A percentile compares a stretch with the other conserved stretches of the same genome.
Conservation (phyloP, 2,329 filamentous ascomycete species). For the Xylariaceae sp. region DNA sequence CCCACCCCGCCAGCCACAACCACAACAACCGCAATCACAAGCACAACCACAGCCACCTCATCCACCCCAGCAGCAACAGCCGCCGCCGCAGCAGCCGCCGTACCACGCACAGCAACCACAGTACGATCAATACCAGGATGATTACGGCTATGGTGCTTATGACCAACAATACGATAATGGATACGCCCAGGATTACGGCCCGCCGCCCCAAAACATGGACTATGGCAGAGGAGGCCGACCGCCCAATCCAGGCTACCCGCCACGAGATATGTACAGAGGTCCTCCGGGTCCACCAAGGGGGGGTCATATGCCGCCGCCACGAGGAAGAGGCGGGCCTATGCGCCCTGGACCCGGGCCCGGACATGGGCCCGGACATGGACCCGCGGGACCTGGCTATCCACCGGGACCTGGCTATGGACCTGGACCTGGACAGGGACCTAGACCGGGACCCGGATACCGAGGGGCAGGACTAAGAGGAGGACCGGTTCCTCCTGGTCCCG, state of each 20-base stretch:
- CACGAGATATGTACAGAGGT: slow-evolving; percentile 42
- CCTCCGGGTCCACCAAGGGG: slow-evolving; percentile 37
- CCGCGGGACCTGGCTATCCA: neutral
- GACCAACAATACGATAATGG: slow-evolving; percentile 38
- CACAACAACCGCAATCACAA: neutral
- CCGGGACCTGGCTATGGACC: slow-evolving; percentile 24
- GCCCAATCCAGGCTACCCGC: slow-evolving; percentile 36
- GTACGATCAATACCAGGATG: slow-evolving; percentile 44
- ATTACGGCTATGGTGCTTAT: slow-evolving; percentile 40
- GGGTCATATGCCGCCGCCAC: slow-evolving; percentile 38
- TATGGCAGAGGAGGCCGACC: slow-evolving; percentile 42
- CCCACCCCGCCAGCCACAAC: neutral
- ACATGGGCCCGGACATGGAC: slow-evolving; percentile 25
- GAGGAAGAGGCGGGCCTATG: slow-evolving; percentile 36
- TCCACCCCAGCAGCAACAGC: neutral
- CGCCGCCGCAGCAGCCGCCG: neutral
- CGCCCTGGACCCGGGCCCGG: slow-evolving; percentile 22
- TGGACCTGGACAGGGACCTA: neutral
- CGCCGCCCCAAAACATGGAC: slow-evolving; percentile 40
- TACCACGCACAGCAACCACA: slow-evolving; percentile 28
- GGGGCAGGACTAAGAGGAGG: slow-evolving; percentile 25
- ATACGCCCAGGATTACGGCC: slow-evolving; percentile 39
- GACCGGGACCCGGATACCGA: slow-evolving; percentile 19
- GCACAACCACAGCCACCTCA: neutral
- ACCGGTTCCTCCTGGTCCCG: slow-evolving; percentile 10